phyloP scores from a whole-genome alignment of 257 asterid species.

The Nicotiana attenuata region DNA sequence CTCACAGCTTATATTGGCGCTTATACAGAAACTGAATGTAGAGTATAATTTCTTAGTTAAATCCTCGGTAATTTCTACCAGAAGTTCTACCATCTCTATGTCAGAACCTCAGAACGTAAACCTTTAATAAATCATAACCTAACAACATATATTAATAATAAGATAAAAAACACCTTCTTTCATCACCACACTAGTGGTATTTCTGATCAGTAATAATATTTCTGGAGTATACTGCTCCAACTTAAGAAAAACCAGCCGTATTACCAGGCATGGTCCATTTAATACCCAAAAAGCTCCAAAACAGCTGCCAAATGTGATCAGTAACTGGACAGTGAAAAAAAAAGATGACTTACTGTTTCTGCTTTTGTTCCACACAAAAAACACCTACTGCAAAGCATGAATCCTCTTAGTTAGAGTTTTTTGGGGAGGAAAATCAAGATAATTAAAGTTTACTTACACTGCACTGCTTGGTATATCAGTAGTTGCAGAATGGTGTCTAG shows the following conservation, averaged over 20 bases:
- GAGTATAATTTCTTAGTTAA: too few species aligned
- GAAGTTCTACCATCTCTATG: too few species aligned
- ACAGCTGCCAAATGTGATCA: background rate
- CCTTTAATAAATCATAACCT: too few species aligned
- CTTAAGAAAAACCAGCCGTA: background rate
- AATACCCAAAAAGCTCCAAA: background rate
- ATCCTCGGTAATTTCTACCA: too few species aligned
- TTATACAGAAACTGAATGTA: too few species aligned
- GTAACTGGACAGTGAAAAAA: background rate
- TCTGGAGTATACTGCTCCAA: background rate
- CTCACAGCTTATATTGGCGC: too few species aligned
- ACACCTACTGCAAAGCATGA: background rate
- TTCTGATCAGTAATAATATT: too few species aligned
- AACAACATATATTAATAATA: too few species aligned
- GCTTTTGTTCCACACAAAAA: background rate
- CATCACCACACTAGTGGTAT: too few species aligned
- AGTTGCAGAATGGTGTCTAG: background rate
- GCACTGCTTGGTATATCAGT: background rate
- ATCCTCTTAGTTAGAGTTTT: constrained; percentile 11
- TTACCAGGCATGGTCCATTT: background rate
- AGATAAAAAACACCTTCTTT: too few species aligned
- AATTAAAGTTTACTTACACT: too few species aligned
- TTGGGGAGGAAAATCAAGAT: background rate
- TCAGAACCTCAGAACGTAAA: too few species aligned
- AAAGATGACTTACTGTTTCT: background rate